A percentile compares a stretch with the other conserved stretches of the same genome.
These are phyloP conservation scores for Neocucurbitaria cava DNA, from an alignment of 2,329 filamentous ascomycete genomes.

Conservation along the genomic window DNA sequence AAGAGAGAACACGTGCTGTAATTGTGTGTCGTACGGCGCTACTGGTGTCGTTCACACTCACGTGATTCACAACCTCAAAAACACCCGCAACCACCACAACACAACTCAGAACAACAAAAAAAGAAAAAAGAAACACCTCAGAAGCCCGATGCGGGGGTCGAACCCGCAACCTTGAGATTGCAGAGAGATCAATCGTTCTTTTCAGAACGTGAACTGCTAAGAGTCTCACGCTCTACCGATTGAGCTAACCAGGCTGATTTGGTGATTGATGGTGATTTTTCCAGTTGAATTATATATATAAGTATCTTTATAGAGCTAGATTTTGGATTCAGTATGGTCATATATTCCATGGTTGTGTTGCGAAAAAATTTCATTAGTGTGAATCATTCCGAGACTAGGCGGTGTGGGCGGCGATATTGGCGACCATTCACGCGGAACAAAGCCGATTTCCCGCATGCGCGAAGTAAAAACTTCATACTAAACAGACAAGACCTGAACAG, in stretches of 20 bases:
- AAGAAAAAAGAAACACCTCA: neutral
- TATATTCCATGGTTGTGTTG: no score
- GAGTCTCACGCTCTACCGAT: neutral
- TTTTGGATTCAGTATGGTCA: no score
- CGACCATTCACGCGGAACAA: no score
- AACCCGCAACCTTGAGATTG: constrained; percentile 26
- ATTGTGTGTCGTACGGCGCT: neutral
- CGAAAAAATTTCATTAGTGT: no score
- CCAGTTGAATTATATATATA: neutral
- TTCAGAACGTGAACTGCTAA: no score
- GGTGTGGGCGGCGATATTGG: no score
- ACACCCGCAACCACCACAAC: neutral
- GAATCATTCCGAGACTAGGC: no score
- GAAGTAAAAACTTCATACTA: no score
- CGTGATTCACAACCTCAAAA: neutral
- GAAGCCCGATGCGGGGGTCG: constrained; percentile 19
- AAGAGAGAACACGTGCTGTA: neutral
- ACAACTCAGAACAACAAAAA: neutral
- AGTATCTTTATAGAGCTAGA: no score
- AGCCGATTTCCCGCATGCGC: no score
- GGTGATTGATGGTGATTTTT: neutral
- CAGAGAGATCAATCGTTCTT: no score
- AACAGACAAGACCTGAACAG: no score
- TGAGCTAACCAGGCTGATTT: constrained; percentile 1
- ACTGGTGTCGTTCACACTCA: neutral